Base-by-base conservation (phyloP, 2,329 filamentous ascomycete genomes). In the Scytalidium lignicola region DNA sequence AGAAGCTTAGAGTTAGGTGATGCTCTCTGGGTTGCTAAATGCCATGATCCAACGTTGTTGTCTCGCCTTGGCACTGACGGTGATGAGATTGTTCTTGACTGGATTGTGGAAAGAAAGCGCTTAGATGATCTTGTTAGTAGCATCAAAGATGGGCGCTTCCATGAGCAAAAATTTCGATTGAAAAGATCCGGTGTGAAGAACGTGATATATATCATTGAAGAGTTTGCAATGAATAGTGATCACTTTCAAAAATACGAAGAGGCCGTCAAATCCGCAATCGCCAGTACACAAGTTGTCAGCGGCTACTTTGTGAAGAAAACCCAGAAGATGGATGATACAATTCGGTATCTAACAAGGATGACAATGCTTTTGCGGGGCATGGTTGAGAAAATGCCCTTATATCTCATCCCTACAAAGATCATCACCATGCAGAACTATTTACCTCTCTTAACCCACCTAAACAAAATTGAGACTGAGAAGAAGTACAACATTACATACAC, bases 91-190 rank as follows among this genome's bases (percentile, higher is more conserved):
- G 80, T 90, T 43, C 72, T 93, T 3, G 88, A 92, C 65, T 89
- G 84, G 75, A 88, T 93, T 41, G 78, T 90, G 1, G 88, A 93
- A 67, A 78, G 88, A 52, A 93, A 93, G 63, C 76, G 88, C 8
- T 75, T 91, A 0, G 88, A 92, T 61, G 88, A 93, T 63, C 70
- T 93, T 43, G 76, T 92, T n/a, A 72, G 77, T 45, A 90, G 86
- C 53, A 89, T 93, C 68, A 90, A 87, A 65, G 88, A 92, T 54
- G 86, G 87, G 1, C 82, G 88, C 2, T 92, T 90, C 58, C 85
- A 86, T 57, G 88, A 93, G 64, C 88, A 93, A 63, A 92, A 93
- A 63, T 92, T 90, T 62, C 83, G 88, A 1, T 74, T 92, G 10
- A 78, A 79, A 48, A 81, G 81, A 46, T 88, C 82, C 0, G 88